Percentiles rank a stretch among this genome's conserved stretches.
Evolutionary conservation across 2,329 filamentous ascomycete species (phyloP).

Genomic region (Pseudogymnoascus sp.): DNA sequence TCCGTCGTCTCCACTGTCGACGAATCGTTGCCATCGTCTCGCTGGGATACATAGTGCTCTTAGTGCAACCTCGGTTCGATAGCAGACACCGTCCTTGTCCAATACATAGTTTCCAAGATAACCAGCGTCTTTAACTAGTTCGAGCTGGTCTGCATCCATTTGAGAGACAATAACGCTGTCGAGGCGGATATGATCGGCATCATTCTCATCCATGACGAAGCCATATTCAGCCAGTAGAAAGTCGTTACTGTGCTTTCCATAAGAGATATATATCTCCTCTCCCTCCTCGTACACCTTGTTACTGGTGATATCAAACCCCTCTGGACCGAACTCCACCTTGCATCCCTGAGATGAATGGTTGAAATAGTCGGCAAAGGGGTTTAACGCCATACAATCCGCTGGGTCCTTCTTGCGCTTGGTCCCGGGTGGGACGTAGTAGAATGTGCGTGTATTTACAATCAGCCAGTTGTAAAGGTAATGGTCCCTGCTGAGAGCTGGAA

Average conservation of each 20-base stretch:
- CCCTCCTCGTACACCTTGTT: slow-evolving; percentile 42
- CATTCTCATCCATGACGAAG: slow-evolving; percentile 24
- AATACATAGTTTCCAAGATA: slow-evolving; percentile 46
- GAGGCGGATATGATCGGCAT: slow-evolving; percentile 22
- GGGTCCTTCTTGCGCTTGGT: slow-evolving; percentile 32
- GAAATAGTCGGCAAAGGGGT: slow-evolving; percentile 67
- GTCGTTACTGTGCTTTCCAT: slow-evolving; percentile 64
- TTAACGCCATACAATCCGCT: slow-evolving; percentile 58
- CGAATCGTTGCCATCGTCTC: slow-evolving; percentile 39
- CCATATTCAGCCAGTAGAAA: slow-evolving; percentile 60
- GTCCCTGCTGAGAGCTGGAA: slow-evolving; percentile 31
- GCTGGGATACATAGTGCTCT: slow-evolving; percentile 31
- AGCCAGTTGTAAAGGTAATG: slow-evolving; percentile 50
- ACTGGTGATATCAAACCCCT: slow-evolving; percentile 48
- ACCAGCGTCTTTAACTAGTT: slow-evolving; percentile 35
- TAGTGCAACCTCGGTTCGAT: slow-evolving; percentile 48
- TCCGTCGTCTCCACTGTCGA: slow-evolving; percentile 39
- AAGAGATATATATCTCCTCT: slow-evolving; percentile 61
- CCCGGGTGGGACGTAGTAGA: slow-evolving; percentile 43
- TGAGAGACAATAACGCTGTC: slow-evolving; percentile 22
- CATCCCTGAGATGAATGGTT: slow-evolving; percentile 48
- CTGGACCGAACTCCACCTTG: slow-evolving; percentile 40
- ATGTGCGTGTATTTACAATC: slow-evolving; percentile 54
- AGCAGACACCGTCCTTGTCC: slow-evolving; percentile 43
- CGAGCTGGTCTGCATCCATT: slow-evolving; percentile 26